Base-by-base conservation (phyloP, 805 yeast genomes). In the Spathaspora sp. region DNA sequence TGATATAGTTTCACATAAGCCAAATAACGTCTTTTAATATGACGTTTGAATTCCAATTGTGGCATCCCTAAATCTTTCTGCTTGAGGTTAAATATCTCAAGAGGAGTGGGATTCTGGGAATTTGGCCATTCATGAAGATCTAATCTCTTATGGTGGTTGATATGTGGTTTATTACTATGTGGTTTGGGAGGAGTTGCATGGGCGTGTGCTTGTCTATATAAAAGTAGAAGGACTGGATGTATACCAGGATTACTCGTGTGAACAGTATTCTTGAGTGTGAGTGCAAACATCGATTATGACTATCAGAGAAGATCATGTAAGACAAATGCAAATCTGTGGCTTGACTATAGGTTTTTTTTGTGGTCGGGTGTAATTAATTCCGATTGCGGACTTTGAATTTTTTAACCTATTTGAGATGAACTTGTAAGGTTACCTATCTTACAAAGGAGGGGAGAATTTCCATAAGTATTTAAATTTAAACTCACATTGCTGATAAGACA, bases 1-100 rank as follows among this genome's bases (percentile, higher is more conserved):
- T 91, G 97, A 59, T 91, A 91, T 9, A 83, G 62, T 64, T 87
- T 88, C 10, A 91, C 91, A 46, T 60, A 69, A 47, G 66, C 66
- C 47, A 62, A 57, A 57, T 74, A 73, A 23, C 55, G 66, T 5
- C 55, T 29, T 51, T 70, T 70, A 26, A 74, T 54, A 6, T 82
- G 70, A 49, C 79, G 73, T 57, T 78, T 80, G 60, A 85, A 87
- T 44, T 77, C 76, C 23, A 68, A 55, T 53, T 80, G 80, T 47
- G 85, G 66, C 29, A 64, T 55, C 10, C 59, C 65, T 47, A 64
- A 64, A 50, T 77, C 76, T 43, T 77, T 65, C 20, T 63, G 63
- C 5, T 51, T 35, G 18, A 67, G 44, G 28, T 51, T 48, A 51
- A 90, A 79, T 3, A 90, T 75, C 32, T 88, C 89, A 59, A 86